Evolutionary conservation across 192 early-diverging fungal genomes (phyloP), one percentile per base, ranked within the genome.

Genomic region (Coemansia sp.): DNA sequence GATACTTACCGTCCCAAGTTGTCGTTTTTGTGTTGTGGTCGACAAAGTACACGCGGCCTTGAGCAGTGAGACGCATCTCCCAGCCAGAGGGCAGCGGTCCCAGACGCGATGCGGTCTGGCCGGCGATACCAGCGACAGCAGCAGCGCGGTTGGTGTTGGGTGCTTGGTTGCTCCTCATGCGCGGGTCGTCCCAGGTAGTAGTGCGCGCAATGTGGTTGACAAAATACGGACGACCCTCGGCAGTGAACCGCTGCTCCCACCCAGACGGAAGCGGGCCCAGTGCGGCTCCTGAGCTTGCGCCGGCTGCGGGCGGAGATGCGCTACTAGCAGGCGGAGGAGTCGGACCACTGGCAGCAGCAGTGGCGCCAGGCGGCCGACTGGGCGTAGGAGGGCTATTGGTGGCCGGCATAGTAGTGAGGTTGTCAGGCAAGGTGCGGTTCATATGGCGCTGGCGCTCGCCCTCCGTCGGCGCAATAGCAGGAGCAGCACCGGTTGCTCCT

Each of bases 11-110:
- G 80, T 98, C 95, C 97, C 97, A 99, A 4, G 97, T 98, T 6
- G 97, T 98, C 12, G 94, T 97, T 77, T 97, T 98, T 55, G 94
- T 92, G 75, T 95, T 96, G 85, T 99, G 97, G 78, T 99, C 97
- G 13, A 99, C 95, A 89, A 98, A 99, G 85, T 98, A 99, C 22
- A 95, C 93, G 22, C 94, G 84, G 13, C 95, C 97, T 20, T 94
- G 97, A 69, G 91, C 92, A 11, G 96, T 99, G 57, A 95, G 87
- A 18, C 97, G 90, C 97, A 99, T 98, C 75, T 99, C 97, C 97
- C 97, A 99, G 22, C 97, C 97, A 42, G 93, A 93, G 16, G 97
- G 97, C 68, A 99, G 80, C 52, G 96, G 93, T 0, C 97, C 97
- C 7, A 98, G 82, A 18, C 75, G 78, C 72, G 75, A 77, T n/a